Conservation (phyloP, 768 basidiomycete species). For the Tylopilus sp. region DNA sequence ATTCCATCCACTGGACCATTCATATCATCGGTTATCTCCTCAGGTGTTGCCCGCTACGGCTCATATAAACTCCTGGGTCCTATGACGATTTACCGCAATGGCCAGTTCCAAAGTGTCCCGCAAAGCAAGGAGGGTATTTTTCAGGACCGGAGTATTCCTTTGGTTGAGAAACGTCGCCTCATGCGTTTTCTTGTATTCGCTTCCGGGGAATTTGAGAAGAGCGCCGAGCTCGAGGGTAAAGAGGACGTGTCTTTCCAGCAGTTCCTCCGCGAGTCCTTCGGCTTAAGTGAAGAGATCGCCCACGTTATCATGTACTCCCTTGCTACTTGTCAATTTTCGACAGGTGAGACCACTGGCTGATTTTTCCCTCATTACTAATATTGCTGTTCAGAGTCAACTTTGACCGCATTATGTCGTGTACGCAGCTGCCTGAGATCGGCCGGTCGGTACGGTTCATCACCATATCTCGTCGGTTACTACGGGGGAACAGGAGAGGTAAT, state of each 20-base stretch:
- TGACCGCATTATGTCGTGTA: slow-evolving; percentile 65
- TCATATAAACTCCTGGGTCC: slow-evolving; percentile 81
- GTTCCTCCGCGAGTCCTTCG: slow-evolving; percentile 65
- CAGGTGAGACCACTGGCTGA: slow-evolving; percentile 42
- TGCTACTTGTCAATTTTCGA: slow-evolving; percentile 58
- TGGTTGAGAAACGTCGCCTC: slow-evolving; percentile 83
- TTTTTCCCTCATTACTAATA: slow-evolving; percentile 4
- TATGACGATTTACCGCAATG: slow-evolving; percentile 55
- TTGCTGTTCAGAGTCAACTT: slow-evolving; percentile 53
- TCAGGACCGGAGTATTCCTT: slow-evolving; percentile 69
- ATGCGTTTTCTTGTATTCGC: slow-evolving; percentile 92
- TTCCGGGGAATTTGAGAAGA: slow-evolving; percentile 66
- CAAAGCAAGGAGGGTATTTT: slow-evolving; percentile 92
- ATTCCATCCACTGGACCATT: slow-evolving; percentile 77
- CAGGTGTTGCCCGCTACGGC: slow-evolving; percentile 89
- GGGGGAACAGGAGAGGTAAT: slow-evolving; percentile 90
- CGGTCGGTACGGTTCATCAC: slow-evolving; percentile 83
- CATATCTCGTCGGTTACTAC: slow-evolving; percentile 94
- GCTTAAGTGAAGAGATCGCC: slow-evolving; percentile 53
- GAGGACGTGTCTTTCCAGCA: slow-evolving; percentile 54
- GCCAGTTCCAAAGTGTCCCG: slow-evolving; percentile 62
- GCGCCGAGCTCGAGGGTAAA: slow-evolving; percentile 54
- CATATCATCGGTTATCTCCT: slow-evolving; percentile 73
- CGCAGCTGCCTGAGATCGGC: slow-evolving; percentile 71
- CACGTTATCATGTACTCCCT: slow-evolving; percentile 72